Evolutionary conservation across 2,329 filamentous ascomycete species (phyloP).

Genomic region (Ophiobolus disseminans): DNA sequence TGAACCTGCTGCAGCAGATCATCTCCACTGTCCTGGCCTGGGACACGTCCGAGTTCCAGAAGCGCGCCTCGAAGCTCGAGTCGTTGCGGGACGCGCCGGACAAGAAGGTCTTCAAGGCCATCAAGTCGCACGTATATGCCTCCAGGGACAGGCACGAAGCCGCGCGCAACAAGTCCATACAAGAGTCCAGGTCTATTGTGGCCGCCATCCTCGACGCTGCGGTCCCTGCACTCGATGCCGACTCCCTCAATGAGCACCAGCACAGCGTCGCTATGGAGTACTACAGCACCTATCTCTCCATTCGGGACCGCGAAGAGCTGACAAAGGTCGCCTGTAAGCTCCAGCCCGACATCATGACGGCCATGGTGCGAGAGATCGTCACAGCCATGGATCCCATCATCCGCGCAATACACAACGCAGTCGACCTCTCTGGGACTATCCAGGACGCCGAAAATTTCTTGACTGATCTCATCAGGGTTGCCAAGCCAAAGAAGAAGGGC

Average conservation of each 20-base stretch:
- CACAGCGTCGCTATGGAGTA: conserved; percentile 73
- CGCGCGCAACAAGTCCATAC: conserved; percentile 62
- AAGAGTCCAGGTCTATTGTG: conserved; percentile 68
- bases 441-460: conserved; percentile 72
- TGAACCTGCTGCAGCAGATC: conserved; percentile 81
- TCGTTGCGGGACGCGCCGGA: conserved; percentile 64
- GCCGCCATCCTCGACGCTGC: conserved; percentile 67
- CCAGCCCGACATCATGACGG: conserved; percentile 75
- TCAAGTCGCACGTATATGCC: conserved; percentile 65
- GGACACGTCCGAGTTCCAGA: conserved; percentile 75
- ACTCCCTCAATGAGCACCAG: conserved; percentile 63
- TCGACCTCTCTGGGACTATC: conserved; percentile 74
- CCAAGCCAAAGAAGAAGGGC: conserved; percentile 49
- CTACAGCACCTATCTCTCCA: conserved; percentile 72
- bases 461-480: conserved; percentile 70
- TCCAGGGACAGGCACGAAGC: conserved; percentile 65
- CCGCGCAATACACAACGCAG: conserved; percentile 70
- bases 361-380: conserved; percentile 69
- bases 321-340: conserved; percentile 70
- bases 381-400: conserved; percentile 78
- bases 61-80: conserved; percentile 69
- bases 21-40: conserved; percentile 75
- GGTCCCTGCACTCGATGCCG: conserved; percentile 52
- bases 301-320: conserved; percentile 76
- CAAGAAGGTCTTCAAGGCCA: conserved; percentile 66